A percentile compares a stretch with the other conserved stretches of the same genome.
phyloP scores from a whole-genome alignment of 257 asterid genomes.

The Thymus mandschuricus region DNA sequence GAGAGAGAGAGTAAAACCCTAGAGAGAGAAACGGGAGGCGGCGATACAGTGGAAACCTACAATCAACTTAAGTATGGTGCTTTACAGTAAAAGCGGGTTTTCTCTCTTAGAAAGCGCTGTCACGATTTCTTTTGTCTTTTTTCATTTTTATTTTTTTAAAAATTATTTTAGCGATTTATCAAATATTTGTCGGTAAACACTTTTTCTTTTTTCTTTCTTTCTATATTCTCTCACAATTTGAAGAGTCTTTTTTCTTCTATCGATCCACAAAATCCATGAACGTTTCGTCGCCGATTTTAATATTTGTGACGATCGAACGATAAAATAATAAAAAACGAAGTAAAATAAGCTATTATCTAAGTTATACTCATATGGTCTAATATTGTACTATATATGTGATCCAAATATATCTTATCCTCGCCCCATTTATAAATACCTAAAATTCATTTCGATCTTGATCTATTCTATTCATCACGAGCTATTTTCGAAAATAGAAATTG shows the following conservation, averaged over 20 bases:
- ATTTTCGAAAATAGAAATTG: too few species aligned
- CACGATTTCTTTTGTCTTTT: not conserved
- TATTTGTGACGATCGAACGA: too few species aligned
- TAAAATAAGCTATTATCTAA: too few species aligned
- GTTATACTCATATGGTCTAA: too few species aligned
- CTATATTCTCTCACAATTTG: not conserved
- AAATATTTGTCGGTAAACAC: not conserved
- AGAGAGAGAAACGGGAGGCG: slow-evolving; percentile 16
- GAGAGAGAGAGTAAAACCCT: slow-evolving; percentile 33
- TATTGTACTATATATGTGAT: too few species aligned
- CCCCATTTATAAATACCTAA: too few species aligned
- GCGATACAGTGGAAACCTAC: not conserved
- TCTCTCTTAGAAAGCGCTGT: slow-evolving; percentile 14
- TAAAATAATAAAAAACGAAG: too few species aligned
- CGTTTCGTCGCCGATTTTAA: too few species aligned
- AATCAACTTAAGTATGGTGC: slow-evolving; percentile 7
- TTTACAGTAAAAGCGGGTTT: slow-evolving; percentile 28
- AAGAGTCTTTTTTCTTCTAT: not conserved
- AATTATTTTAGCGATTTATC: not conserved
- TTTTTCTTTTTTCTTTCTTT: not conserved
- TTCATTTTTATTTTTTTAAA: not conserved
- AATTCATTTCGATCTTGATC: too few species aligned
- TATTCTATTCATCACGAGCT: too few species aligned
- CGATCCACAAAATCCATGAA: too few species aligned
- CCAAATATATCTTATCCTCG: too few species aligned